Conservation (phyloP, 129 eudicot species). For the Centaurea solstitialis region DNA sequence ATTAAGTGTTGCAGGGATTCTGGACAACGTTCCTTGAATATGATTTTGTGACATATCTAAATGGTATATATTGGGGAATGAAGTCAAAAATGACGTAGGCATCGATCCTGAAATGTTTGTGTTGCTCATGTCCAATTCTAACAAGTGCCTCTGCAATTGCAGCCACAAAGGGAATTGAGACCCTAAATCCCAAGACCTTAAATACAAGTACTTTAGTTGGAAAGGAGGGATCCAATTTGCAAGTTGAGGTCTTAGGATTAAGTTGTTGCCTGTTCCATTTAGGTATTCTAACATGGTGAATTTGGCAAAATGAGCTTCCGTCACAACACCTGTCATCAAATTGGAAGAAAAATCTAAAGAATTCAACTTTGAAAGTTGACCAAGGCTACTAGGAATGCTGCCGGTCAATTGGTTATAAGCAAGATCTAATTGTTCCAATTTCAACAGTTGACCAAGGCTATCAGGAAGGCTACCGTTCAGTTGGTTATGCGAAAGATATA, state of each 20-base stretch:
- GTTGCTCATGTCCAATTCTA: not conserved
- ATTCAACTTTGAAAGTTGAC: conserved; percentile 23
- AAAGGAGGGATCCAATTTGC: conserved; percentile 27
- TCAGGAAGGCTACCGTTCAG: no score
- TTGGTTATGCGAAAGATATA: not conserved
- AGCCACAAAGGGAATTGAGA: conserved; percentile 22
- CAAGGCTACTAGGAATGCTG: no score
- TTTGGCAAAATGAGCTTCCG: conserved; percentile 1
- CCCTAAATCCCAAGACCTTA: not conserved
- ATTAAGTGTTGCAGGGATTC: not conserved
- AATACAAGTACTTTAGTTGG: not conserved
- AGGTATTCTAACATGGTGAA: not conserved
- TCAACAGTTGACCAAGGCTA: conserved; percentile 20
- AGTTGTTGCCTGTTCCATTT: not conserved
- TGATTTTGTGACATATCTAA: conserved; percentile 44
- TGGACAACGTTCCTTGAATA: not conserved
- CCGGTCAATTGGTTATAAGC: no score
- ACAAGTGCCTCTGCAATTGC: conserved; percentile 4
- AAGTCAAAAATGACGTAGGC: conserved; percentile 26
- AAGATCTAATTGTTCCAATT: not conserved
- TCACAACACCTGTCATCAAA: conserved; percentile 24
- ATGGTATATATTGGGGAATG: not conserved
- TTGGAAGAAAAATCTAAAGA: not conserved
- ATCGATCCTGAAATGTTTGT: conserved; percentile 15
- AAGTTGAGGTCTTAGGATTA: conserved; percentile 2